These are phyloP conservation scores for Torulaspora franciscae DNA, from an alignment of 805 yeast species.

Conservation along the genomic window DNA sequence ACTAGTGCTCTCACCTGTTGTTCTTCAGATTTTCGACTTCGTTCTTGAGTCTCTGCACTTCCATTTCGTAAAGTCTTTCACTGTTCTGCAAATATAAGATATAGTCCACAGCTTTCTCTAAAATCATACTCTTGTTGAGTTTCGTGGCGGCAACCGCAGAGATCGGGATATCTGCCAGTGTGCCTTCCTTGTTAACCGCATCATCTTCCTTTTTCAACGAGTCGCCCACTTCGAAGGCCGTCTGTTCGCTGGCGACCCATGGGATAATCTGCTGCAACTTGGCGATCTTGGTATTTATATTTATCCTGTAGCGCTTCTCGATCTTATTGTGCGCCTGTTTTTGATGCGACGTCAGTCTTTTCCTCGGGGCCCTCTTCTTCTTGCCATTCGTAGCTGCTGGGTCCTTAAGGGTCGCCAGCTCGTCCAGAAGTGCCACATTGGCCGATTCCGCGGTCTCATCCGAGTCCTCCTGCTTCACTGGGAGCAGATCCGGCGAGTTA, in stretches of 20 bases:
- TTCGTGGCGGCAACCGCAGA: constrained; percentile 33
- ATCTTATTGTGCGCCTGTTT: constrained; percentile 70
- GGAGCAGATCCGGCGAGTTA: constrained; percentile 7
- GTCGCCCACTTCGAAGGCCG: constrained; percentile 50
- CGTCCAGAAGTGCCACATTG: constrained; percentile 1
- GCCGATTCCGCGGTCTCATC: constrained; percentile 1
- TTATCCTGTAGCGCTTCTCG: constrained; percentile 65
- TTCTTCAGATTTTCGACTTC: constrained; percentile 25
- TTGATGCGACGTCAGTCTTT: constrained; percentile 53
- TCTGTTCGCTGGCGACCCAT: constrained; percentile 56
- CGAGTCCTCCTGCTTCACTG: constrained; percentile 7
- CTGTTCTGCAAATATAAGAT: constrained; percentile 49
- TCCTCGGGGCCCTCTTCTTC: constrained; percentile 49
- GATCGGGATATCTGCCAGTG: constrained; percentile 5
- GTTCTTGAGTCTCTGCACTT: constrained; percentile 32
- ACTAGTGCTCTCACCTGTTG: not conserved
- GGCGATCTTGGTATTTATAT: constrained; percentile 67
- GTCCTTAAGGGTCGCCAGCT: constrained; percentile 5
- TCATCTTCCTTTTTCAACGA: constrained; percentile 8
- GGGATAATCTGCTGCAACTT: constrained; percentile 64
- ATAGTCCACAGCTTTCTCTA: constrained; percentile 65
- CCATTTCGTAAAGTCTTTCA: constrained; percentile 37
- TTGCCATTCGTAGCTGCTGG: constrained; percentile 15
- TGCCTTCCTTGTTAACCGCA: constrained; percentile 2
- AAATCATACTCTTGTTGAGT: constrained; percentile 60